phyloP scores from a whole-genome alignment of 164 flowering plant species.

The Vitis vinifera region DNA sequence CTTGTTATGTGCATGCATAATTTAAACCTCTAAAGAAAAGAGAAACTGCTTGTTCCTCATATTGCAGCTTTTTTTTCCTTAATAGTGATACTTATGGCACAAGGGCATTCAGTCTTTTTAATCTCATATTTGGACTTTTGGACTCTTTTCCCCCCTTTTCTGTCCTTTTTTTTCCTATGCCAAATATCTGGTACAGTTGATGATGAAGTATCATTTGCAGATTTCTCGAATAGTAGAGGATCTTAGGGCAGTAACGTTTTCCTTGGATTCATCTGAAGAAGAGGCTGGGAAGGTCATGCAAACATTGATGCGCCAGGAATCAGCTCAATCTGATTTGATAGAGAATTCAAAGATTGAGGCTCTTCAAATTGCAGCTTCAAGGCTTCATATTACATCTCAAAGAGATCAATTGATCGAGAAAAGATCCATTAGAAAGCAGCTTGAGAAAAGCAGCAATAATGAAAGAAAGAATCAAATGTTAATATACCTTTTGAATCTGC shows the following conservation, averaged over 20 bases:
- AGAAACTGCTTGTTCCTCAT: no score
- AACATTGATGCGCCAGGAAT: slow-evolving; percentile 41
- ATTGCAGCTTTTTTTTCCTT: no score
- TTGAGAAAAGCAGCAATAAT: slow-evolving; percentile 36
- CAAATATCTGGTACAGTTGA: neutral
- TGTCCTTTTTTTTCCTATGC: neutral
- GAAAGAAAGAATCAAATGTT: slow-evolving; percentile 55
- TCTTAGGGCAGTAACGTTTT: slow-evolving; percentile 47
- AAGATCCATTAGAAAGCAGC: slow-evolving; percentile 62
- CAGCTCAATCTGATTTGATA: slow-evolving; percentile 31
- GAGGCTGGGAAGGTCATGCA: slow-evolving; percentile 65
- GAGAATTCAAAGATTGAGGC: slow-evolving; percentile 43
- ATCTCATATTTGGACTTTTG: no score
- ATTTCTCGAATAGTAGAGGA: slow-evolving; percentile 60
- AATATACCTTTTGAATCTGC: slow-evolving; percentile 46
- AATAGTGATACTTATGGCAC: no score
- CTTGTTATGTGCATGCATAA: no score
- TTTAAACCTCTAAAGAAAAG: no score
- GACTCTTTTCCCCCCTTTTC: neutral
- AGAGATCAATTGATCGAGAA: slow-evolving; percentile 65
- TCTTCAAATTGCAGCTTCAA: slow-evolving; percentile 53
- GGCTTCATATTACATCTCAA: slow-evolving; percentile 52
- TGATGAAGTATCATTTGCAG: slow-evolving; percentile 38
- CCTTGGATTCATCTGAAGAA: slow-evolving; percentile 59
- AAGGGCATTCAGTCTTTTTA: no score